A percentile compares a stretch with the other conserved stretches of the same genome.
phyloP scores from a whole-genome alignment of 2,329 filamentous ascomycete species.

The Pleurostoma richardsiae region DNA sequence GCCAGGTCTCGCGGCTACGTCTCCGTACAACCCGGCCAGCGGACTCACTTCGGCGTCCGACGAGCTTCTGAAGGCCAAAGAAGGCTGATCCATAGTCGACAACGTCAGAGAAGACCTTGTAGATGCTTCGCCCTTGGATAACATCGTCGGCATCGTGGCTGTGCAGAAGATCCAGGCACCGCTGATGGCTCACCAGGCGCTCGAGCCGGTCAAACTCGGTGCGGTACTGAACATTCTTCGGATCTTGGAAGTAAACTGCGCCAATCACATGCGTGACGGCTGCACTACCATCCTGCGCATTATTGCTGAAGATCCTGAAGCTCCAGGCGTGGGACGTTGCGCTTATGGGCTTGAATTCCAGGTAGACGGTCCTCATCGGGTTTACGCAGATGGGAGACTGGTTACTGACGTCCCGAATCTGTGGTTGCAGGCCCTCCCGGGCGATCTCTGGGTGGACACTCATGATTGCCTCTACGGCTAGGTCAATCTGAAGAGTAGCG shows the following conservation, averaged over 20 bases:
- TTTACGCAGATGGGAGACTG: conserved; percentile 27
- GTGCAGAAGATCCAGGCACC: conserved; percentile 20
- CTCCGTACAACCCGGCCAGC: conserved; percentile 20
- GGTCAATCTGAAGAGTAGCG: conserved; percentile 24
- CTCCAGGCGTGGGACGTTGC: not conserved
- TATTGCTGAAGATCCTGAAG: not conserved
- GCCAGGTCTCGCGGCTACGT: conserved; percentile 10
- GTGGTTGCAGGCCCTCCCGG: conserved; percentile 13
- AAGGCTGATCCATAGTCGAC: conserved; percentile 26
- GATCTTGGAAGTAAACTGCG: too few species aligned
- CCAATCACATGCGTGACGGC: too few species aligned
- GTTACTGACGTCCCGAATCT: conserved; percentile 21
- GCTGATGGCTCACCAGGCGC: conserved; percentile 25
- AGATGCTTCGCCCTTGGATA: conserved; percentile 29
- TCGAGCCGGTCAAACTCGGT: conserved; percentile 20
- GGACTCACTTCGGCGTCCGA: conserved; percentile 17
- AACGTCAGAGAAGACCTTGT: conserved; percentile 26
- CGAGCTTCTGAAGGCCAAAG: conserved; percentile 23
- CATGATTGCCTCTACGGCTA: conserved; percentile 23
- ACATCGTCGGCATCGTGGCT: conserved; percentile 17
- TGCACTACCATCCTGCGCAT: too few species aligned
- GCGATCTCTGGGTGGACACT: conserved; percentile 21
- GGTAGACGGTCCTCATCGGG: conserved; percentile 14
- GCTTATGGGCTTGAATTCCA: conserved; percentile 14
- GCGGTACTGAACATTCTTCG: not conserved